A percentile compares a stretch with the other conserved stretches of the same genome.
phyloP scores from a whole-genome alignment of 2,329 filamentous ascomycete species.

The Leptographium wingfieldii region DNA sequence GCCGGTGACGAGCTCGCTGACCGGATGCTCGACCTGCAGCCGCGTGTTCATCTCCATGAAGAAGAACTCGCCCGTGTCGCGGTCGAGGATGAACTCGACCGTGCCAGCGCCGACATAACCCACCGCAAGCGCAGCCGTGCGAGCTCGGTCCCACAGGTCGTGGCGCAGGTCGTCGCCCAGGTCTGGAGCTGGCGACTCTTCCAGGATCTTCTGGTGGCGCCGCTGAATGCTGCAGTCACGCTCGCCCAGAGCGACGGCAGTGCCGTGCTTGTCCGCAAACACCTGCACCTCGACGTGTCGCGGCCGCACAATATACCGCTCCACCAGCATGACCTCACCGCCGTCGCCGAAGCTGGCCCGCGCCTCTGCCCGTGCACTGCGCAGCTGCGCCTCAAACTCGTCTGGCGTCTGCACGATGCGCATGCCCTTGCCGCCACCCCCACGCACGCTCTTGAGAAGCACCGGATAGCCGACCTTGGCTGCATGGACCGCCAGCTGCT shows the following conservation, averaged over 20 bases:
- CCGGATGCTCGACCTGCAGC: slow-evolving; percentile 92
- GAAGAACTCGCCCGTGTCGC: slow-evolving; percentile 67
- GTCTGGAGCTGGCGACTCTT: slow-evolving; percentile 72
- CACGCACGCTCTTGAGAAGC: slow-evolving; percentile 67
- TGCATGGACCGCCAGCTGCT: slow-evolving; percentile 52
- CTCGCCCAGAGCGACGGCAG: slow-evolving; percentile 74
- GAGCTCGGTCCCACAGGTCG: slow-evolving; percentile 53
- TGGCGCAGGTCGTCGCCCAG: slow-evolving; percentile 44
- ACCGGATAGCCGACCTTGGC: slow-evolving; percentile 57
- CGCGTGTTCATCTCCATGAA: slow-evolving; percentile 79
- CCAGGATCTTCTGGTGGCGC: slow-evolving; percentile 80
- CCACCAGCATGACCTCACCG: slow-evolving; percentile 69
- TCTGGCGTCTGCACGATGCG: slow-evolving; percentile 55
- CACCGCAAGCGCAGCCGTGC: slow-evolving; percentile 58
- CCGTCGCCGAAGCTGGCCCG: slow-evolving; percentile 69
- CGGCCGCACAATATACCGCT: slow-evolving; percentile 67
- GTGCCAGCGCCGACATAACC: slow-evolving; percentile 85
- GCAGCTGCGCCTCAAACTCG: slow-evolving; percentile 59
- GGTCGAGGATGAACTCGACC: slow-evolving; percentile 82
- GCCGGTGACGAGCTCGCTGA: slow-evolving; percentile 60
- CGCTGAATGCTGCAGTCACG: slow-evolving; percentile 80
- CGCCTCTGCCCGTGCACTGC: slow-evolving; percentile 63
- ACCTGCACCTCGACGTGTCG: slow-evolving; percentile 85
- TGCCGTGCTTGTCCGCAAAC: slow-evolving; percentile 70
- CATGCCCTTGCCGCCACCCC: slow-evolving; percentile 77